Conservation (phyloP, 306 rosid species). For the Trichosanthes truncata region DNA sequence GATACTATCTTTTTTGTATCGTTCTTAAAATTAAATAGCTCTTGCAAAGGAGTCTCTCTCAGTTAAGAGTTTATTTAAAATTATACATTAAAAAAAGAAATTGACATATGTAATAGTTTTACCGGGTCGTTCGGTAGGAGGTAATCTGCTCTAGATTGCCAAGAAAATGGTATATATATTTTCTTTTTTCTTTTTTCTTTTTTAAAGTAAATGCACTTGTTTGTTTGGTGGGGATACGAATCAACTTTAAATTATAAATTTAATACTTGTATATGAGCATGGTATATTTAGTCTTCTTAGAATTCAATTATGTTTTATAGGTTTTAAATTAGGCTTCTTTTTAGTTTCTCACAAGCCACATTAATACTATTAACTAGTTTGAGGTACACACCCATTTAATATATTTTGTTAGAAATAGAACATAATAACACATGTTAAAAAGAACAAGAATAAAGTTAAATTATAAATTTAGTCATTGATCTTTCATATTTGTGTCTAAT, state of each 20-base stretch:
- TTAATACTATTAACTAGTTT: not conserved
- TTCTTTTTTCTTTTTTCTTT: too few relatives aligned
- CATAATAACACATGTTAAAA: not conserved
- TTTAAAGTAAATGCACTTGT: not conserved
- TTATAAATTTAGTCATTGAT: too few relatives aligned
- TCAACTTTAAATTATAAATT: not conserved
- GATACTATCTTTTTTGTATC: too few relatives aligned
- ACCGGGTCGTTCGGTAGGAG: not conserved
- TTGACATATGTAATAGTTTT: not conserved
- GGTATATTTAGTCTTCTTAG: not conserved
- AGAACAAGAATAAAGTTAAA: too few relatives aligned
- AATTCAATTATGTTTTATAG: not conserved
- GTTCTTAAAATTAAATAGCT: too few relatives aligned
- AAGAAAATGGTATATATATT: not conserved
- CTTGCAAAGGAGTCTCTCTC: too few relatives aligned
- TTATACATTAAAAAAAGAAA: too few relatives aligned
- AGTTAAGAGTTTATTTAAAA: too few relatives aligned
- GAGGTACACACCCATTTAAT: not conserved
- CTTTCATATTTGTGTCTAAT: too few relatives aligned
- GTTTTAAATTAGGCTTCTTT: not conserved
- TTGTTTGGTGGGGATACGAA: not conserved
- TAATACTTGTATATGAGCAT: not conserved
- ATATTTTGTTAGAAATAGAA: not conserved
- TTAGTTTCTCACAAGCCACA: not conserved
- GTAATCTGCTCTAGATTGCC: not conserved